Base-by-base conservation (phyloP, 192 early-diverging fungal genomes). In the Backusella westeae region DNA sequence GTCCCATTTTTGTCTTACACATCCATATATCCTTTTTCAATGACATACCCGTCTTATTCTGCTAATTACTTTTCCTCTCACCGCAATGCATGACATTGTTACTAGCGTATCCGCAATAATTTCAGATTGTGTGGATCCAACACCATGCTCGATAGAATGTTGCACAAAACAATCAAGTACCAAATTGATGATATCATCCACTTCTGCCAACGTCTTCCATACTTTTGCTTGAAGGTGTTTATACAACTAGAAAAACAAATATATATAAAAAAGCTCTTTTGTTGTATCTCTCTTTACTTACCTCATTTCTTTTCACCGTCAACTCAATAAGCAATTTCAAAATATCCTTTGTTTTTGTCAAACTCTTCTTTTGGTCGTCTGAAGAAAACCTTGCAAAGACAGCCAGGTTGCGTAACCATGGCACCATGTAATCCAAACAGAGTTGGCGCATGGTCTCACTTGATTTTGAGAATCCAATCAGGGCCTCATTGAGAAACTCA, bases 401-500 rank as follows among this genome's bases (percentile, higher is more conserved):
- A 10, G 88, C 90, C 46, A 98, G 75, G 69, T 95, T 95, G 8
- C 83, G 76, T 70, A 97, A 74, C 97, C 97, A 98, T 1, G 96
- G 97, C 12, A 89, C 89, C 77, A 96, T 87, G 81, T 96, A 97
- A 79, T 96, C 91, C 59, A 98, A 84, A 66, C 93, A 92, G 71
- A 91, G 87, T 52, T 92, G 90, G 76, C 93, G 94, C 63, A 93
- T 86, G 29, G 88, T 82, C 26, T 86, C 87, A 41, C 82, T 85
- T 4, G 90, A 89, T 81, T 91, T 91, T 46, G 87, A 86, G 71
- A 97, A 94, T n/a, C 94, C 93, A 69, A 92, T 82, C 78, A 93
- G 87, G 38, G 89, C 90, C 83, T 98, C 97, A 21, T 86, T 89
- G 39, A 99, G 76, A 83, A 99, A 93, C 75, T 96, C 96, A 1